These are phyloP conservation scores for Dioscorea alata DNA, from an alignment of 106 monocot species.

Conservation along the genomic window DNA sequence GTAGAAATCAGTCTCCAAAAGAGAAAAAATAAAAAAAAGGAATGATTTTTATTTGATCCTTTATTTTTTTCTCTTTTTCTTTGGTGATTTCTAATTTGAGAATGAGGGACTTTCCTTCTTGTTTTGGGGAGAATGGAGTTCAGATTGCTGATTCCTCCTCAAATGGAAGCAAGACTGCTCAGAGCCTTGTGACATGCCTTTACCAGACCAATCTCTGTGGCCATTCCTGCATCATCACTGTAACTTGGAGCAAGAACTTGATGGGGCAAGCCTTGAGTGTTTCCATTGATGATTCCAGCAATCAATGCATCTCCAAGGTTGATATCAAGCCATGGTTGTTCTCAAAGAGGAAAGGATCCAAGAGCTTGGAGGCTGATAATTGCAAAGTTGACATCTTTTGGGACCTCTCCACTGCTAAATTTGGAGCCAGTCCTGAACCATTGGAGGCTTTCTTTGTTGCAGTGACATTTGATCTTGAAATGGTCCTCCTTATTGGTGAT, in stretches of 20 bases:
- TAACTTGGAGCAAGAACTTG: constrained; percentile 67
- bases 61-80: no score
- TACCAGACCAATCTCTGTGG: constrained; percentile 40
- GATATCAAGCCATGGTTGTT: constrained; percentile 82
- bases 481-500: constrained; percentile 73
- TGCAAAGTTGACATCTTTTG: constrained; percentile 60
- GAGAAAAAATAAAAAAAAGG: no score
- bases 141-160: constrained; percentile 58
- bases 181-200: constrained; percentile 59
- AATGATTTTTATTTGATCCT: no score
- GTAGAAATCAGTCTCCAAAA: no score
- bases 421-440: constrained; percentile 64
- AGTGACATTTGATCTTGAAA: constrained; percentile 38
- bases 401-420: constrained; percentile 76
- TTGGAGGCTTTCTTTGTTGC: constrained; percentile 61
- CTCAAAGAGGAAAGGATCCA: constrained; percentile 77
- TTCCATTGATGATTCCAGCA: constrained; percentile 40
- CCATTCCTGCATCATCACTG: constrained; percentile 29
- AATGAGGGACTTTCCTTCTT: constrained; percentile 90
- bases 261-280: constrained; percentile 71
- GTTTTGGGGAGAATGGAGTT: constrained; percentile 78
- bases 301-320: constrained; percentile 44
- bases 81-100: no score
- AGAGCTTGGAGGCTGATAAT: constrained; percentile 29
- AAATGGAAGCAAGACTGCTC: constrained; percentile 25